Base-by-base conservation (phyloP, 345 rosid species). In the Salix dunnii region DNA sequence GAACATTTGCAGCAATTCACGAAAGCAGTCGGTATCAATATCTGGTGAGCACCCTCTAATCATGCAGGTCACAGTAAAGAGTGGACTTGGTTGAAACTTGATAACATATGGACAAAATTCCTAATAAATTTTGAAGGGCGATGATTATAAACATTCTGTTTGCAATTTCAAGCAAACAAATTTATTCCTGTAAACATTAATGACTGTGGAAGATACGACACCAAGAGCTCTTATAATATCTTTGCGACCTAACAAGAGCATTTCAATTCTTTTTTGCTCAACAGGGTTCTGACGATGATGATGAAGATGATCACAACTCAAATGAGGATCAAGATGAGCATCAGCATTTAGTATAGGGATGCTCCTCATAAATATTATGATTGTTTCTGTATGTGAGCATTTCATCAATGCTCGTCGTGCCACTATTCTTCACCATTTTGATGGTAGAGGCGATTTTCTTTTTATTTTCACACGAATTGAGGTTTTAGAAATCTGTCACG, bases 1-100 rank as follows among this genome's bases (percentile, higher is more conserved):
- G 86, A 74, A 83, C 84, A 49, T 89, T 96, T 68, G 58, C 89
- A 33, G 88, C 90, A 14, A 70, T 96, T 79, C 92, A 84, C 7
- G 89, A 86, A 63, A 67, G 83, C 77, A 72, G 87, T 64, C 55
- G 78, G 64, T 83, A 74, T 62, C 86, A 76, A 7, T 60, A 85
- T 81, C 90, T 84, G 81, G 95, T 87, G 38, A 77, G 88, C 36
- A 68, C 9, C 8, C 20, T n/a, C 25, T 51, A 16, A 48, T 48
- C 20, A 16, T 13, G 53, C 7, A 0, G 53, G 17, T 48, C 20
- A 2, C 25, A 53, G 40, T 33, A 9, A 21, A 21, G 42, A 4
- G 35, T 35, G 6, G 16, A 33, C 35, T 33, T 33, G 35, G 35
- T 33, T 33, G 35, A 33, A 33, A 33, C 35, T 33, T 33, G 36